Evolutionary conservation across 495 filamentous ascomycete genomes (phyloP).

Genomic region (Tuber brumale): DNA sequence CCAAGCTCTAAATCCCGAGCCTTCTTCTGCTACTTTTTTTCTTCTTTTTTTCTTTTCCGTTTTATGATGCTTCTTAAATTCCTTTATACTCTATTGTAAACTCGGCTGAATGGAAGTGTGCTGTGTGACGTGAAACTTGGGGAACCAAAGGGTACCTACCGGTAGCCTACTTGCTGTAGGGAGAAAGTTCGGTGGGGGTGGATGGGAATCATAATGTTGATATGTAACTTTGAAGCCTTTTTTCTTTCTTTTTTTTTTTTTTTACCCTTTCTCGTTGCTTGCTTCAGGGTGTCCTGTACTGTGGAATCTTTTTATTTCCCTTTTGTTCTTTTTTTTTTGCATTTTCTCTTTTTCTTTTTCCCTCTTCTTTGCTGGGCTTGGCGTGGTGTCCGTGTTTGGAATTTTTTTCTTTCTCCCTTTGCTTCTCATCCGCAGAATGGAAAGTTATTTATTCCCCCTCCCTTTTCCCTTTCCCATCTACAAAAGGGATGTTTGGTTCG

Average conservation of each 20-base stretch:
- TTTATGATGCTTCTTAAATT: slow-evolving; percentile 3
- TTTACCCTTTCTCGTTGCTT: not conserved
- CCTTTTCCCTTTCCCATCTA: not conserved
- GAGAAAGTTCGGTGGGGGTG: not conserved
- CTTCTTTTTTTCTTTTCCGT: not conserved
- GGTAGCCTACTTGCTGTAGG: not conserved
- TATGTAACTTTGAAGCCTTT: slow-evolving; percentile 22
- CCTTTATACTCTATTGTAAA: not conserved
- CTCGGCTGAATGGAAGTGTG: not conserved
- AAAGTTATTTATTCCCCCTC: not conserved
- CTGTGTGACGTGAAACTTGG: not conserved
- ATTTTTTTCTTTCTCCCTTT: not conserved
- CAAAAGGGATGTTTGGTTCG: not conserved
- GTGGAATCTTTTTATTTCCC: not conserved
- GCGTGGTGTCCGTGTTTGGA: slow-evolving; percentile 30
- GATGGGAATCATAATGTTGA: slow-evolving; percentile 29
- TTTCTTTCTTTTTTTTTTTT: not conserved
- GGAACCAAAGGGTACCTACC: not conserved
- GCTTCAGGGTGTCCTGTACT: not conserved
- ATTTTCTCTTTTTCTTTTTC: slow-evolving; percentile 33
- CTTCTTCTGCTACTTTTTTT: not conserved
- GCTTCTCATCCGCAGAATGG: not conserved
- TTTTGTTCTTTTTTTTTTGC: not conserved
- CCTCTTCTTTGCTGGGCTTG: slow-evolving; percentile 35
- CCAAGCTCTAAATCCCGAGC: not conserved